Base-by-base conservation (phyloP, 345 rosid genomes). In the Euphorbia peplus region DNA sequence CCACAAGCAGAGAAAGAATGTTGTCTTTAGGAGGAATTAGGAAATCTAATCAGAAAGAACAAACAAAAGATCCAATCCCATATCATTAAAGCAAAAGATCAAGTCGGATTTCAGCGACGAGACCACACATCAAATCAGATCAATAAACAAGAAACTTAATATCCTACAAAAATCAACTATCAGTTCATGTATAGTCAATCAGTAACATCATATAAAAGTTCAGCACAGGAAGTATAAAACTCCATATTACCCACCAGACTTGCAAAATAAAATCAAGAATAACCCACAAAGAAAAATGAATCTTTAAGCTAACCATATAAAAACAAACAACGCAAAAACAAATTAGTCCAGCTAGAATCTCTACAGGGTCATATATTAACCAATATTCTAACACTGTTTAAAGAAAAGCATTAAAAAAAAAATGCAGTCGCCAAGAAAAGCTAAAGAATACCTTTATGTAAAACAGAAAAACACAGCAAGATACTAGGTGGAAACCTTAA, bases 281-380 rank as follows among this genome's bases (percentile, higher is more conserved):
- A 8, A 24, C 19, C 10, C 28, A 11, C 12, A 11, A 41, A 22
- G 1, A 21, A 39, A 5, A 9, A 44, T 24, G 53, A 60, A 37
- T 19, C 64, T 60, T 37, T 10, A 37, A 37, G 28, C n/a, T 24
- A 0, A 25, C 41, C 47, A 11, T 37, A 60, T 16, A 41, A 10
- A 62, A 10, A 62, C 21, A 57, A 12, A 56, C n/a, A 19, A 37
- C 21, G 19, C 51, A 61, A 61, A 63, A 63, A 4, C 35, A 63
- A 11, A 26, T n/a, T n/a, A 18, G 21, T 9, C 8, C 32, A 47
- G 12, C 1, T 4, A 64, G 18, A 9, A 60, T 11, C 47, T 60
- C 28, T 10, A 44, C 8, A 46, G 19, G 35, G 37, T 26, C 48
- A 11, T 44, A 44, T 47, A 47, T n/a, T 46, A 25, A 46, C 26